Conservation (phyloP, 495 filamentous ascomycete species). For the Chaetomium tenue region DNA sequence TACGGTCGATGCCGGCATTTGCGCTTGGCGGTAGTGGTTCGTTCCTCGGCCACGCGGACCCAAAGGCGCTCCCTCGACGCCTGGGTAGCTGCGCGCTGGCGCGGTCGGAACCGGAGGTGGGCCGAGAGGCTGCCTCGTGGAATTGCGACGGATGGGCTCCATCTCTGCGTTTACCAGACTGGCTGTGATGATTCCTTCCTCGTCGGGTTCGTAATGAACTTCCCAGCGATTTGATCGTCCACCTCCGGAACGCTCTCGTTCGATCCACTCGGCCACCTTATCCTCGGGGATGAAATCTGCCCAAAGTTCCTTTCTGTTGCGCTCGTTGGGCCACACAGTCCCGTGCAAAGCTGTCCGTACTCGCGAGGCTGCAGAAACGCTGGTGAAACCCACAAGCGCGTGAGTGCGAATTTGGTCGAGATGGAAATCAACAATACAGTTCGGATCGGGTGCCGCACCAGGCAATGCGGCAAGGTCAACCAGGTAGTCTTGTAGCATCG, state of each 20-base stretch:
- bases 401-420: constrained; percentile 86
- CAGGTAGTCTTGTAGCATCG: constrained; percentile 64
- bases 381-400: constrained; percentile 72
- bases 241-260: constrained; percentile 58
- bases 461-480: constrained; percentile 62
- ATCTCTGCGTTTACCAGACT: constrained; percentile 46
- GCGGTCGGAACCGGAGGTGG: constrained; percentile 42
- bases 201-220: constrained; percentile 48
- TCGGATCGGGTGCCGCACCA: constrained; percentile 47
- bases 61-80: constrained; percentile 44
- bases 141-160: constrained; percentile 20
- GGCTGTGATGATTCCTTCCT: constrained; percentile 55
- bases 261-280: constrained; percentile 70
- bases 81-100: constrained; percentile 38
- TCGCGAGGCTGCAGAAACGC: constrained; percentile 67
- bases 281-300: constrained; percentile 87
- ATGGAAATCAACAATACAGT: constrained; percentile 65
- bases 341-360: constrained; percentile 76
- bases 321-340: constrained; percentile 81
- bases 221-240: constrained; percentile 56
- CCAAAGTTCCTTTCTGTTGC: constrained; percentile 78
- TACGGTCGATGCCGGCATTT: background rate
- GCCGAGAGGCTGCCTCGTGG: constrained; percentile 21
- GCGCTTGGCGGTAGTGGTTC: constrained; percentile 20
- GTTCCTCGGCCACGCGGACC: constrained; percentile 39